A percentile compares a stretch with the other conserved stretches of the same genome.
Conservation (phyloP, 805 yeast genomes). For the Metschnikowia hibisci region DNA sequence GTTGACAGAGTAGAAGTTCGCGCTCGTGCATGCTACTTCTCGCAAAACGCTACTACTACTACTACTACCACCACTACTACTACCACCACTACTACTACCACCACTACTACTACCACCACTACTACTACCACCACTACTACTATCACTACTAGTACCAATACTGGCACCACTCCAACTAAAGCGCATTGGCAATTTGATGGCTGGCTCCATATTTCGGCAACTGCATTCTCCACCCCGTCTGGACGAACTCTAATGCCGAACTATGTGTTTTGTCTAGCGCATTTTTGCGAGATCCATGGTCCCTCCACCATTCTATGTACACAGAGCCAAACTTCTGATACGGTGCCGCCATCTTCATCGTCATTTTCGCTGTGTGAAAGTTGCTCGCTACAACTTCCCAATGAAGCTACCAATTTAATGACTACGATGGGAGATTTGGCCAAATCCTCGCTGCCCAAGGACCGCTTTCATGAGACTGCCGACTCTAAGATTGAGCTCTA, state of each 20-base stretch:
- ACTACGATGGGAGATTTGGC: constrained; percentile 12
- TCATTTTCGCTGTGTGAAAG: constrained; percentile 53
- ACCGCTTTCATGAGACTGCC: constrained; percentile 19
- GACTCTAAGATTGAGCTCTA: constrained; percentile 19
- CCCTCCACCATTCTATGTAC: constrained; percentile 66
- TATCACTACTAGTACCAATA: too few relatives aligned
- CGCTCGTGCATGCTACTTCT: too few relatives aligned
- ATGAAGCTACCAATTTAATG: constrained; percentile 21
- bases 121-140: too few relatives aligned
- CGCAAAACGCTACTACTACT: too few relatives aligned
- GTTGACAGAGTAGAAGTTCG: neutral
- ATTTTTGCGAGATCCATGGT: constrained; percentile 77
- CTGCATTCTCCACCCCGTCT: neutral
- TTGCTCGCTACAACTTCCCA: constrained; percentile 54
- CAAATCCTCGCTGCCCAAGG: constrained; percentile 37
- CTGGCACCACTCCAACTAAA: neutral
- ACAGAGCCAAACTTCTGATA: constrained; percentile 33
- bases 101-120: too few relatives aligned
- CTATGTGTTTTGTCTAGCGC: constrained; percentile 56
- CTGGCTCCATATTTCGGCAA: neutral
- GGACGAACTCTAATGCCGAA: constrained; percentile 22
- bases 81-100: too few relatives aligned
- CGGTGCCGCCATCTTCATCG: constrained; percentile 34
- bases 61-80: too few relatives aligned
- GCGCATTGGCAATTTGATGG: constrained; percentile 4